A percentile compares a stretch with the other conserved stretches of the same genome.
Evolutionary conservation across 495 filamentous ascomycete species (phyloP).

Genomic region (Xylaria sp.): DNA sequence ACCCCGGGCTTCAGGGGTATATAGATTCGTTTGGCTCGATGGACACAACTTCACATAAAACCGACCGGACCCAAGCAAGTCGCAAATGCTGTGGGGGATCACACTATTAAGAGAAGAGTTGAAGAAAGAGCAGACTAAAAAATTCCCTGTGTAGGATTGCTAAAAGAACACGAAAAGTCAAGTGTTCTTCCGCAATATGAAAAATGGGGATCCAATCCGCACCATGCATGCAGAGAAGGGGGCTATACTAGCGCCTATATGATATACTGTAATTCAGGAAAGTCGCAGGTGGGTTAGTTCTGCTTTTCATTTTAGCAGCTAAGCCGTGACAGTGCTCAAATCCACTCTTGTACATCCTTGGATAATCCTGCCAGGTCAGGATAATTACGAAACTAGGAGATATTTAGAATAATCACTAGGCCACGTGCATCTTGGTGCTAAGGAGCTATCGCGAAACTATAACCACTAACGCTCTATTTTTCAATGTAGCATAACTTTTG

Average conservation of each 20-base stretch:
- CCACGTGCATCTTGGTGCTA: slow-evolving; percentile 14
- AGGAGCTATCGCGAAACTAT: slow-evolving; percentile 18
- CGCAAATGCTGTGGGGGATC: neutral
- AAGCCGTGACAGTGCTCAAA: slow-evolving; percentile 18
- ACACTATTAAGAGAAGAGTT: neutral
- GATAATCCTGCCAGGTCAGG: slow-evolving; percentile 17
- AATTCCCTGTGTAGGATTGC: slow-evolving; percentile 5
- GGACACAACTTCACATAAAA: slow-evolving; percentile 13
- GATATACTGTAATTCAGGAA: slow-evolving; percentile 8
- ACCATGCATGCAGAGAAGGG: slow-evolving; percentile 26
- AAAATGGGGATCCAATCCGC: slow-evolving; percentile 28
- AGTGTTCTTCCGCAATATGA: slow-evolving; percentile 28
- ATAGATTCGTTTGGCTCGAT: slow-evolving; percentile 3
- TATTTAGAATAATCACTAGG: slow-evolving; percentile 2
- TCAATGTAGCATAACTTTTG: neutral
- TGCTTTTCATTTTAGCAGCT: slow-evolving; percentile 13
- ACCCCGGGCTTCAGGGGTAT: slow-evolving; percentile 26
- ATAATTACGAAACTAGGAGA: slow-evolving; percentile 12
- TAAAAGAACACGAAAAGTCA: slow-evolving; percentile 11
- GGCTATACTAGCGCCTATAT: slow-evolving; percentile 25
- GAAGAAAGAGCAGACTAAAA: slow-evolving; percentile 13
- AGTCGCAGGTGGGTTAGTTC: slow-evolving; percentile 17
- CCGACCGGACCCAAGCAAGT: neutral
- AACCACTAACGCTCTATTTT: slow-evolving; percentile 14
- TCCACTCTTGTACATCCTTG: slow-evolving; percentile 24